Percentiles rank a stretch among this genome's conserved stretches.
These are phyloP conservation scores for Candida xiaguanensis DNA, from an alignment of 805 yeast species.

Conservation along the genomic window DNA sequence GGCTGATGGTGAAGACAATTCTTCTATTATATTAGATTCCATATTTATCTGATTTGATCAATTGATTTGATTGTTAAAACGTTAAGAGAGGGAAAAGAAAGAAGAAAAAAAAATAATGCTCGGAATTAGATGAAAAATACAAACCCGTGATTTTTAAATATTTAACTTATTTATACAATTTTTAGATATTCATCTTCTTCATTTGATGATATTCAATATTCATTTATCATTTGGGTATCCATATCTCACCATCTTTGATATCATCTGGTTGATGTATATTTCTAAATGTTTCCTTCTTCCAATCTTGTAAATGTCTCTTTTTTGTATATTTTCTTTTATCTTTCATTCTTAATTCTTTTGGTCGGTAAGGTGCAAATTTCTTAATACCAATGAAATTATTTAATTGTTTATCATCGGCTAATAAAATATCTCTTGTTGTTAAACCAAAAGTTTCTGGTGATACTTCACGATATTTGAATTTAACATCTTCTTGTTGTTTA, in stretches of 20 bases:
- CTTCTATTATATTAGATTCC: neutral
- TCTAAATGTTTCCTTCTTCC: conserved; percentile 83
- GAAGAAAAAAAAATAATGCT: neutral
- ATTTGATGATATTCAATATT: too few species aligned
- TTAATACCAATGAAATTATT: conserved; percentile 85
- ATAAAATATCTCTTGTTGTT: conserved; percentile 76
- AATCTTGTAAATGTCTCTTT: conserved; percentile 75
- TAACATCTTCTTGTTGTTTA: conserved; percentile 35
- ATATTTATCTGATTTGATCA: neutral
- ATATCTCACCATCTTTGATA: conserved; percentile 32
- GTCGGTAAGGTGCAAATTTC: conserved; percentile 90
- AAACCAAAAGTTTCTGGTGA: conserved; percentile 93
- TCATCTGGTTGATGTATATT: conserved; percentile 48
- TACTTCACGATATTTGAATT: conserved; percentile 87
- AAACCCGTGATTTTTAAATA: neutral
- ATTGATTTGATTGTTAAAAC: conserved; percentile 1
- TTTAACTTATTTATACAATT: neutral
- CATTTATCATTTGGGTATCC: too few species aligned
- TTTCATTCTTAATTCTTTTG: conserved; percentile 62
- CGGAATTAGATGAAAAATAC: neutral
- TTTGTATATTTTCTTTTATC: conserved; percentile 79
- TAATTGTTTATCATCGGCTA: conserved; percentile 84
- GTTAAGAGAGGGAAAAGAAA: neutral
- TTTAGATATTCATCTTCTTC: neutral
- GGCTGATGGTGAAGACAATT: neutral